Evolutionary conservation across 768 basidiomycete genomes (phyloP), one percentile per base, ranked within the genome.

Genomic region (Pulveroboletus sp.): DNA sequence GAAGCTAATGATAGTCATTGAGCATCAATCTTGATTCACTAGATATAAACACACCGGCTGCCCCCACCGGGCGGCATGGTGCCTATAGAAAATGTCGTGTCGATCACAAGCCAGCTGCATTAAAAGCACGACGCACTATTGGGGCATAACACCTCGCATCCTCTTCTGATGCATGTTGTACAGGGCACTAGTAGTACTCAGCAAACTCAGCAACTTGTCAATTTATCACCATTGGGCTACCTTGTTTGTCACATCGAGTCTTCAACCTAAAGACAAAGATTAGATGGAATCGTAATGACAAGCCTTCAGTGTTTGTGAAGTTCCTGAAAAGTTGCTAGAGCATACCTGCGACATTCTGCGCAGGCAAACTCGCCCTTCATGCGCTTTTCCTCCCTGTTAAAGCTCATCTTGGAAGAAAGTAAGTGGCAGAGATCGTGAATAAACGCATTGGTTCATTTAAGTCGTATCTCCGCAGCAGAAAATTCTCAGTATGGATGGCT

Each of bases 41-140:
- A 5, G 16, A n/a, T 29, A 24, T 16, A 53, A 41, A 58, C 74
- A 47, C 51, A 75, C 72, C 78, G 74, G 54, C 76, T 77, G 16
- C 78, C 79, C 55, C 79, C 75, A 21, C 79, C 79, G 10, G 77
- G 77, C 9, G 79, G 77, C 38, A 80, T 74, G 13, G 74, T 76
- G 19, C 73, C 78, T 80, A 21, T 10, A 20, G 31, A 39, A 43
- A 31, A 9, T 13, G 31, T 12, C 37, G 35, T 20, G 32, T 13
- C 14, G 19, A 23, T 19, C 32, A 21, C 23, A 31, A 42, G 3
- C 13, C 20, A 32, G 14, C 11, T 29, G 11, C 21, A 41, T 24
- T n/a, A 21, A 33, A 16, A 38, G 50, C 16, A 16, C 36, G 32
- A 54, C 66, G 21, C 52, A 76, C 79, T 76, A 54, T 79, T 80